These are phyloP conservation scores for Anisodus acutangulus DNA, from an alignment of 257 asterid species.

Conservation along the genomic window DNA sequence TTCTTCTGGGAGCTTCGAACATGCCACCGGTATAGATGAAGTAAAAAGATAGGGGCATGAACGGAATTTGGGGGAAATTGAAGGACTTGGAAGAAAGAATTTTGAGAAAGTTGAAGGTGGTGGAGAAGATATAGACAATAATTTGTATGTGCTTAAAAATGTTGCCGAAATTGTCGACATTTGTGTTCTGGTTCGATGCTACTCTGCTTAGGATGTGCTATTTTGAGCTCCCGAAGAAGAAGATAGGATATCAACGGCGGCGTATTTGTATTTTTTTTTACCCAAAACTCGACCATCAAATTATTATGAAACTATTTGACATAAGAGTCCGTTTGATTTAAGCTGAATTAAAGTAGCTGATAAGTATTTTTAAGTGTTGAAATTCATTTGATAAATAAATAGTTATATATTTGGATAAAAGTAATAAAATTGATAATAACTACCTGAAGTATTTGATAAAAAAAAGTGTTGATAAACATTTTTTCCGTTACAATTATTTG, in stretches of 20 bases:
- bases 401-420: too few relatives aligned
- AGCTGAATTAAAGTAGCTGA: too few relatives aligned
- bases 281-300: not conserved
- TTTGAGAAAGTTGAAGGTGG: constrained; percentile 35
- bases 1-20: constrained; percentile 57
- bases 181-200: not conserved
- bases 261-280: not conserved
- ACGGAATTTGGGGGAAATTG: constrained; percentile 40
- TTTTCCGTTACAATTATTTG: too few relatives aligned
- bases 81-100: constrained; percentile 37
- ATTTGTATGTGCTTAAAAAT: not conserved
- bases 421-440: too few relatives aligned
- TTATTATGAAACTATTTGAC: too few relatives aligned
- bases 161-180: constrained; percentile 14
- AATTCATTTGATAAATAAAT: too few relatives aligned
- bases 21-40: constrained; percentile 37
- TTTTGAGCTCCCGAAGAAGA: constrained; percentile 6
- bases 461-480: too few relatives aligned
- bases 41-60: constrained; percentile 36
- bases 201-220: not conserved
- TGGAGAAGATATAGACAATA: constrained; percentile 33
- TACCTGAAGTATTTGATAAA: too few relatives aligned
- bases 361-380: too few relatives aligned
- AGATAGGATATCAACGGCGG: constrained; percentile 39
- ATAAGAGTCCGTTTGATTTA: too few relatives aligned